Conservation (phyloP, 129 eudicot species). For the Deinandra increscens region DNA sequence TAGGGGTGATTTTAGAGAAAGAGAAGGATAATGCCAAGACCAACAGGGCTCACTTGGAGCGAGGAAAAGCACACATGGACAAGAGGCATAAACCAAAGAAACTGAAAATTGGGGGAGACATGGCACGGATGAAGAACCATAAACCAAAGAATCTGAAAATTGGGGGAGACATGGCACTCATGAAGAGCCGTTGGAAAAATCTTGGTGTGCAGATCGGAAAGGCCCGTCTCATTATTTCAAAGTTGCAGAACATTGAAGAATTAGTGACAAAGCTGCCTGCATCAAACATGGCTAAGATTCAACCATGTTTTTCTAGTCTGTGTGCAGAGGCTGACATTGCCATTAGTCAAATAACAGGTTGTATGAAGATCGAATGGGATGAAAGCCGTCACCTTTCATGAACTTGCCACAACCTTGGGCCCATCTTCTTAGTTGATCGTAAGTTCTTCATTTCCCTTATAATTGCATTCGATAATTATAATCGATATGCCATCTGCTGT, state of each 20-base stretch:
- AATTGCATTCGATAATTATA: not conserved
- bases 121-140: not conserved
- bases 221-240: not conserved
- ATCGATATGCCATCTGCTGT: not conserved
- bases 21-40: not conserved
- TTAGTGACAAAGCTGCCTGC: not conserved
- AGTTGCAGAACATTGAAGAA: not conserved
- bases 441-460: not conserved
- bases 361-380: not conserved
- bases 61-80: not conserved
- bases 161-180: not conserved
- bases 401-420: not conserved
- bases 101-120: not conserved
- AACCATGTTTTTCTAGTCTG: not conserved
- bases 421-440: not conserved
- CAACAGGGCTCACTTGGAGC: not conserved
- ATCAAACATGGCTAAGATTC: not conserved
- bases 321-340: not conserved
- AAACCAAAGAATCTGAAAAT: not conserved
- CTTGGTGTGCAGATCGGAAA: not conserved
- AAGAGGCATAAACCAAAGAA: not conserved
- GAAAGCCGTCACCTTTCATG: not conserved
- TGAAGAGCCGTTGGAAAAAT: not conserved
- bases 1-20: not conserved
- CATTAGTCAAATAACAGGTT: not conserved